Evolutionary conservation across 768 basidiomycete species (phyloP).

Genomic region (Leccinum sublutescens): DNA sequence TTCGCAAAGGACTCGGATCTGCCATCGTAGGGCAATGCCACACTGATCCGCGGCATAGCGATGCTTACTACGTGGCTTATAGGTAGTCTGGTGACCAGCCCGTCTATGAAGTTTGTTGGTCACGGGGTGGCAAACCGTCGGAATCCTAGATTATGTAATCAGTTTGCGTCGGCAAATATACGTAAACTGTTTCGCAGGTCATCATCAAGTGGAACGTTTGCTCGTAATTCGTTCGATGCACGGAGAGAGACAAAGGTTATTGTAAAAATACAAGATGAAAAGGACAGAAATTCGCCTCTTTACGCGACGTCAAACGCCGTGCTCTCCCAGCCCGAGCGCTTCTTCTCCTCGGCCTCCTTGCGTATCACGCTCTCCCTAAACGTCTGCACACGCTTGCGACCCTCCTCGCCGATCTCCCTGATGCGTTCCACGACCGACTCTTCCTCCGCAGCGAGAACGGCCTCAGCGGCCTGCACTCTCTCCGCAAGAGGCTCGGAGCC

Average conservation of each 20-base stretch:
- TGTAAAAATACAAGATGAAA: neutral
- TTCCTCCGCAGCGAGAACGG: neutral
- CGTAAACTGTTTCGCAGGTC: no score
- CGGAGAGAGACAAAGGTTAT: neutral
- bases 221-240: neutral
- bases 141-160: no score
- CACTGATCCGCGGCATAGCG: no score
- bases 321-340: slow-evolving; percentile 47
- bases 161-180: no score
- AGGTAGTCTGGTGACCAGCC: no score
- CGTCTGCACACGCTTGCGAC: slow-evolving; percentile 35
- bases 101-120: no score
- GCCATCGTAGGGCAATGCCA: no score
- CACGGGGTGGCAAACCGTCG: no score
- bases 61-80: no score
- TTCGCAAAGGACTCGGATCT: no score
- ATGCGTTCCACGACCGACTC: slow-evolving; percentile 35
- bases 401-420: slow-evolving; percentile 34
- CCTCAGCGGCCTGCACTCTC: slow-evolving; percentile 3
- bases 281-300: neutral
- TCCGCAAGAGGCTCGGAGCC: slow-evolving; percentile 39
- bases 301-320: slow-evolving; percentile 42
- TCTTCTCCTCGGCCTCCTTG: slow-evolving; percentile 41
- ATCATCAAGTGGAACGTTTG: no score
- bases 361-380: slow-evolving; percentile 45